These are phyloP conservation scores for Neofusicoccum cordaticola DNA, from an alignment of 2,329 filamentous ascomycete species.

Conservation along the genomic window DNA sequence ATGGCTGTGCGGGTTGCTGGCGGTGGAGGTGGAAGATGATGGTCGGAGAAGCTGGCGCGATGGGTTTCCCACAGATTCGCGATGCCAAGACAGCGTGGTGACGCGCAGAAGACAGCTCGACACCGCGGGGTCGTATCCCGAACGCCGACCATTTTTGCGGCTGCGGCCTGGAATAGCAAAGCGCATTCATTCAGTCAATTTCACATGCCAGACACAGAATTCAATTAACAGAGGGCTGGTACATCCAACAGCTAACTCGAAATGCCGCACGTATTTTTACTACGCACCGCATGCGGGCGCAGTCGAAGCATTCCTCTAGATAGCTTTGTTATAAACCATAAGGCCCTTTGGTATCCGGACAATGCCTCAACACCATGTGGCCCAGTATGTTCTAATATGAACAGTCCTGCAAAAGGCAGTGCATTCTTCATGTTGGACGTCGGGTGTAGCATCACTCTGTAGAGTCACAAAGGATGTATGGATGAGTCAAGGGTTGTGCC, in stretches of 20 bases:
- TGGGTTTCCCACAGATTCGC: background rate
- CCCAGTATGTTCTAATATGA: no score
- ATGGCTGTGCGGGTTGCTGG: conserved; percentile 43
- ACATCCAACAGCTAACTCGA: no score
- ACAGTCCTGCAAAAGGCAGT: no score
- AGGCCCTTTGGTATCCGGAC: no score
- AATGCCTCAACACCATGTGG: no score
- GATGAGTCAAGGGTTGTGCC: background rate
- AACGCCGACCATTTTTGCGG: background rate
- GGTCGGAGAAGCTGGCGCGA: background rate
- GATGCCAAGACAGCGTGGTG: conserved; percentile 14
- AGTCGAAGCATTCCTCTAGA: no score
- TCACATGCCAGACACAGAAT: background rate
- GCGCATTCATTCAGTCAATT: background rate
- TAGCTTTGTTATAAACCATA: no score
- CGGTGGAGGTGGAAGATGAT: background rate
- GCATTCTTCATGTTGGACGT: background rate
- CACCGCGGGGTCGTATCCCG: background rate
- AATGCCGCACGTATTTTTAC: no score
- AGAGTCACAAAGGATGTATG: background rate
- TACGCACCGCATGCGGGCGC: no score
- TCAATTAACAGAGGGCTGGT: background rate
- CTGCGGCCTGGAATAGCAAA: background rate
- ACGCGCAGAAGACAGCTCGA: background rate
- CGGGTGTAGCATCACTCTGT: background rate